Percentiles rank a stretch among this genome's conserved stretches.
Evolutionary conservation across 257 asterid species (phyloP).

Genomic region (Salvia splendens): DNA sequence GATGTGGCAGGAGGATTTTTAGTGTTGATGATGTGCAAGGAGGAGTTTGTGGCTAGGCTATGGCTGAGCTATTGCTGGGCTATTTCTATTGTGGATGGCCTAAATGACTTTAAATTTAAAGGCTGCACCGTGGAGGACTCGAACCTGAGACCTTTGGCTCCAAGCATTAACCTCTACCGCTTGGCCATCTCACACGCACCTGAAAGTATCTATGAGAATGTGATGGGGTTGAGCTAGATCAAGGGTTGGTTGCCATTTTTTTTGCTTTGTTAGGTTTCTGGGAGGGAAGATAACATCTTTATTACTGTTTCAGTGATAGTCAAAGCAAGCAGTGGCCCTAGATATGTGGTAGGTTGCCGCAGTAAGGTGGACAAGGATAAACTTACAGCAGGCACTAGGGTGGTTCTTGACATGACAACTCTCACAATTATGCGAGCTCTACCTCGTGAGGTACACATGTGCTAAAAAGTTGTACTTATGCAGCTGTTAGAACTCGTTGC

Average conservation of each 20-base stretch:
- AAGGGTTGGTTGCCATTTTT: background rate
- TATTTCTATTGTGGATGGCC: no score
- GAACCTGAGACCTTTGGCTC: no score
- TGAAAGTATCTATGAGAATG: background rate
- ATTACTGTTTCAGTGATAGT: slow-evolving; percentile 67
- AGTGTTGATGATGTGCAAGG: no score
- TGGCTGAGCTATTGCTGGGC: no score
- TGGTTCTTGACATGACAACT: slow-evolving; percentile 96
- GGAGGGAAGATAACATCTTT: slow-evolving; percentile 2
- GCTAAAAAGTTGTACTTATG: background rate
- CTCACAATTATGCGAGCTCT: slow-evolving; percentile 98
- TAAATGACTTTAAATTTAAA: no score
- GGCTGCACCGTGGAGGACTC: no score
- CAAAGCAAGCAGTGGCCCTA: slow-evolving; percentile 95
- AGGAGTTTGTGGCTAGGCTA: no score
- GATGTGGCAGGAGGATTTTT: no score
- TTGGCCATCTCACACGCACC: no score
- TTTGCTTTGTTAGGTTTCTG: slow-evolving; percentile 2
- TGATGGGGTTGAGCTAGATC: slow-evolving; percentile 21
- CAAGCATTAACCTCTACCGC: background rate
- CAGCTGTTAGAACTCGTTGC: slow-evolving; percentile 3
- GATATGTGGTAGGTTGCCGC: slow-evolving; percentile 98
- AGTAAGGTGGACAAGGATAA: slow-evolving; percentile 95
- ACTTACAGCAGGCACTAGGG: slow-evolving; percentile 91
- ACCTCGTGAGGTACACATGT: slow-evolving; percentile 81